Evolutionary conservation across 2,329 filamentous ascomycete species (phyloP).

Genomic region (Ceratocystis ficicola): DNA sequence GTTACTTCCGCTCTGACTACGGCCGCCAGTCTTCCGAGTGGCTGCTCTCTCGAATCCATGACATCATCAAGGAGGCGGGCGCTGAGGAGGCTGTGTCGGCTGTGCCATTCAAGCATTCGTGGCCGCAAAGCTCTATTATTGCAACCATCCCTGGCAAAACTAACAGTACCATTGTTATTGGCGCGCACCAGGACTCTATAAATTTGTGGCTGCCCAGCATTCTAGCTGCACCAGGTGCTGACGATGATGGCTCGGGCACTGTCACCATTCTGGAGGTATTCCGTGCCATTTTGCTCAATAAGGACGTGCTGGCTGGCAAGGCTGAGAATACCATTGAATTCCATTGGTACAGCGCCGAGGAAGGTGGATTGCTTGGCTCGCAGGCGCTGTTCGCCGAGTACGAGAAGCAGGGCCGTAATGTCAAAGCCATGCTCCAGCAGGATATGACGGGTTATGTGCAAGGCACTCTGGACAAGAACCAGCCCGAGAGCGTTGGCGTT

Average conservation of each 20-base stretch:
- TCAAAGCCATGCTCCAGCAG: conserved; percentile 96
- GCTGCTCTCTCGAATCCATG: conserved; percentile 63
- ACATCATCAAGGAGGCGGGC: conserved; percentile 58
- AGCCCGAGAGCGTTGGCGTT: conserved; percentile 76
- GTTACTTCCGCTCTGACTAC: conserved; percentile 68
- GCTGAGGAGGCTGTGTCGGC: conserved; percentile 56
- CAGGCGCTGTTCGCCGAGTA: conserved; percentile 83
- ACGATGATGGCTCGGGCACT: conserved; percentile 85
- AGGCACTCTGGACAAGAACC: conserved; percentile 67
- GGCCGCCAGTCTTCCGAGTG: conserved; percentile 79
- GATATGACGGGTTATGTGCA: conserved; percentile 92
- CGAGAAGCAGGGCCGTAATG: conserved; percentile 55
- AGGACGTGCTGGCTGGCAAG: conserved; percentile 57
- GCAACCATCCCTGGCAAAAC: conserved; percentile 78
- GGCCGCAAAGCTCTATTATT: conserved; percentile 85
- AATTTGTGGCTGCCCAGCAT: conserved; percentile 81
- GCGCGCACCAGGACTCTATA: conserved; percentile 89
- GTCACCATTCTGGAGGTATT: conserved; percentile 92
- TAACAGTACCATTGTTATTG: conserved; percentile 73
- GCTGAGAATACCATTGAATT: conserved; percentile 84
- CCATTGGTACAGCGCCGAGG: conserved; percentile 90
- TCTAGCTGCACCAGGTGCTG: conserved; percentile 78
- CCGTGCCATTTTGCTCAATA: conserved; percentile 62
- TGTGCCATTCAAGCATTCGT: conserved; percentile 64
- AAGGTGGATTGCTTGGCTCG: conserved; percentile 74